Evolutionary conservation across 306 rosid genomes (phyloP), one percentile per base, ranked within the genome.

Genomic region (Prunus campanulata): DNA sequence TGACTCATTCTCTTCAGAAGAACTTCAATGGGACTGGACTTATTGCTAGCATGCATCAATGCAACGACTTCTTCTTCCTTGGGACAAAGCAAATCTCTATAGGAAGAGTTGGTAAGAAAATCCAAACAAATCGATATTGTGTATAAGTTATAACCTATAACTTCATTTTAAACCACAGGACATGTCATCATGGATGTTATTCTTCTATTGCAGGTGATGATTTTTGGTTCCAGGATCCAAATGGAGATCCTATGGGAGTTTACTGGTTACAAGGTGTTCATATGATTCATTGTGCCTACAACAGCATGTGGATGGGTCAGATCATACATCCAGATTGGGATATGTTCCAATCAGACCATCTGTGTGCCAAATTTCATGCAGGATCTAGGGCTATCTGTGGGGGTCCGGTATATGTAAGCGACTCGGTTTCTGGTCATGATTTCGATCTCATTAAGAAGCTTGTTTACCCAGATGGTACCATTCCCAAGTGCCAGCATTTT

Each of bases 251-350:
- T 56, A 91, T 89, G 97, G 97, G 96, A 77, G 86, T 67, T 1
- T 91, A 85, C 71, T 91, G 96, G 98, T 70, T 91, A 54, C 96
- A 94, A 76, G 97, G 98, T 35, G 93, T 91, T 6, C 97, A 94
- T 71, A 94, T 94, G 97, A 86, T 94, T 79, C 94, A 88, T 35
- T 90, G 97, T 67, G 87, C 98, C 66, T 94, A 90, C 70, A 94
- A 94, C 80, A 94, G 96, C 83, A 78, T 94, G 89, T 94, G 98
- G 98, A 94, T 94, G 93, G 94, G 97, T 25, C 94, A 94, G 56
- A 86, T 94, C 60, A 88, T 88, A 79, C 97, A 86, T 2, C 98
- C 96, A 1, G 98, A 94, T 80, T 94, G 98, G 97, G 97, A 94
- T 72, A 94, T 94, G 98, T 94, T 94, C 84, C 96, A 90, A 68